These are phyloP conservation scores for Diaporthe caulivora DNA, from an alignment of 2,329 filamentous ascomycete species.

Conservation along the genomic window DNA sequence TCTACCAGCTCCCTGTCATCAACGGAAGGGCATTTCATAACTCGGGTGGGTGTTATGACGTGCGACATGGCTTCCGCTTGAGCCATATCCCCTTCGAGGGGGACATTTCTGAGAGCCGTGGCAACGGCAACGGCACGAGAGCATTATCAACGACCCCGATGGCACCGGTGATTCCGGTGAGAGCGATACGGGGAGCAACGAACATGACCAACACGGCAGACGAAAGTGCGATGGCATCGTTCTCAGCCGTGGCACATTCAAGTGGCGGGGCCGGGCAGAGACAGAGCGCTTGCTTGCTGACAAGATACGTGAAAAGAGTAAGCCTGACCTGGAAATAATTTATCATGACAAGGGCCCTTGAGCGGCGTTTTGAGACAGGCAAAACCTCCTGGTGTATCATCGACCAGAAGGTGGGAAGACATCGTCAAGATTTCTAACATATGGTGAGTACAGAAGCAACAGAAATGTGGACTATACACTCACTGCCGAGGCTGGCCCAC, in stretches of 20 bases:
- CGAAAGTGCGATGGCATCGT: background rate
- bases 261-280: background rate
- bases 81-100: background rate
- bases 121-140: no score
- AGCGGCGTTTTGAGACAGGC: background rate
- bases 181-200: no score
- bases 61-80: background rate
- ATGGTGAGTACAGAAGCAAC: background rate
- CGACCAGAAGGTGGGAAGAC: background rate
- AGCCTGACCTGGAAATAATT: background rate
- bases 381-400: background rate
- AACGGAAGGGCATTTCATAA: background rate
- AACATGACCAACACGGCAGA: no score
- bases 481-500: background rate
- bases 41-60: no score
- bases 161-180: no score
- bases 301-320: background rate
- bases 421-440: background rate
- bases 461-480: background rate
- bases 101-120: background rate
- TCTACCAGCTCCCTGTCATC: background rate
- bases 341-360: background rate
- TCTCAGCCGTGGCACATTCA: background rate
- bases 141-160: no score
- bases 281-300: background rate